Evolutionary conservation across 441 rosid species (phyloP).

Genomic region (Melastoma candidum): DNA sequence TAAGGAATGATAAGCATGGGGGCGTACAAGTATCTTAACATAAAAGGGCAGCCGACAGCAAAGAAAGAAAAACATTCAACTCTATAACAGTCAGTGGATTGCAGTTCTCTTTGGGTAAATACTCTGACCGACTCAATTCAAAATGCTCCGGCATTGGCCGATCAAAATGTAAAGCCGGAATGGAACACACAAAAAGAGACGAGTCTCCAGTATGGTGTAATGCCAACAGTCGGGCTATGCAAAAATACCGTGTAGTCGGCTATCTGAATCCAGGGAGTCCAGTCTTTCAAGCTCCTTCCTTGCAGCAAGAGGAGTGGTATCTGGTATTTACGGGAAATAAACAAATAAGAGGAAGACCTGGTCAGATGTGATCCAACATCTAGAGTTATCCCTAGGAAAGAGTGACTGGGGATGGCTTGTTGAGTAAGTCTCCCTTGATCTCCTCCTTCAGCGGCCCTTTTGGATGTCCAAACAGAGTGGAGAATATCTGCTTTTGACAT

Average conservation of each 20-base stretch:
- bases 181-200: neutral
- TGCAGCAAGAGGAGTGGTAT: slow-evolving; percentile 20
- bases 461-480: slow-evolving; percentile 60
- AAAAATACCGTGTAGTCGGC: neutral
- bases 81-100: no score
- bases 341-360: slow-evolving; percentile 1
- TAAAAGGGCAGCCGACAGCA: no score
- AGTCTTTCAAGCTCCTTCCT: slow-evolving; percentile 18
- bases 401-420: slow-evolving; percentile 9
- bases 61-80: no score
- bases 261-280: slow-evolving; percentile 1
- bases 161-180: no score
- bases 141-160: no score
- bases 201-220: slow-evolving; percentile 9
- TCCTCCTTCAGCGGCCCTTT: slow-evolving; percentile 44
- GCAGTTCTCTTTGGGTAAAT: no score
- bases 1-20: no score
- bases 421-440: slow-evolving; percentile 13
- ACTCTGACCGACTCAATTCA: no score
- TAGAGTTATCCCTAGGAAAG: slow-evolving; percentile 14
- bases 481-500: slow-evolving; percentile 65
- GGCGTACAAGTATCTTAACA: no score
- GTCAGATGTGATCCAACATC: slow-evolving; percentile 3
- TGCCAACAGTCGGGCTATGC: slow-evolving; percentile 2
- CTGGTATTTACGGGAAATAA: slow-evolving; percentile 34